These are phyloP conservation scores for Aspergillus nanangensis DNA, from an alignment of 495 filamentous ascomycete species.

Conservation along the genomic window DNA sequence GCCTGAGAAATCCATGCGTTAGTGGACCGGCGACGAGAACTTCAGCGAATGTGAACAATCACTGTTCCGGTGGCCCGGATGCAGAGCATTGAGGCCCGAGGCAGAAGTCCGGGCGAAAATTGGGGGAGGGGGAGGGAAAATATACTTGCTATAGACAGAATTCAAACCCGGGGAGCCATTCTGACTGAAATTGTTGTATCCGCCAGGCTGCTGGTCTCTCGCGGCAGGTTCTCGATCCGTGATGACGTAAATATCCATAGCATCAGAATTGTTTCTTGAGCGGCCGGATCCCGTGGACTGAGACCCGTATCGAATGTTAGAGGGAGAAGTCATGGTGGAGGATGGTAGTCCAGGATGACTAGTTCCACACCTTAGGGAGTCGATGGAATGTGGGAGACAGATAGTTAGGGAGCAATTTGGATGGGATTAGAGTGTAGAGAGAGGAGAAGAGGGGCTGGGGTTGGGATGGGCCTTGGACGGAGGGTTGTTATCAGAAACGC, in stretches of 20 bases:
- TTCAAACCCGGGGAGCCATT: slow-evolving; percentile 27
- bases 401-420: too few species aligned
- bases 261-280: slow-evolving; percentile 37
- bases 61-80: background rate
- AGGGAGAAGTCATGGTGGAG: slow-evolving; percentile 14
- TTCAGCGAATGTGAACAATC: background rate
- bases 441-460: slow-evolving; percentile 2
- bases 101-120: too few species aligned
- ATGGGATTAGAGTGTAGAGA: background rate
- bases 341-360: slow-evolving; percentile 12
- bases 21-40: slow-evolving; percentile 8
- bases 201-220: slow-evolving; percentile 16
- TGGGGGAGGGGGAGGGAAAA: slow-evolving; percentile 16
- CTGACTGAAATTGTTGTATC: slow-evolving; percentile 23
- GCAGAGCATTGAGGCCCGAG: background rate
- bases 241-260: slow-evolving; percentile 40
- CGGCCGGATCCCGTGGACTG: slow-evolving; percentile 23
- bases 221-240: slow-evolving; percentile 29
- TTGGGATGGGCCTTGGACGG: too few species aligned
- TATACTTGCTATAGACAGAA: slow-evolving; percentile 30
- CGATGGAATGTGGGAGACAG: background rate
- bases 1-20: slow-evolving; percentile 12
- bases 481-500: slow-evolving; percentile 1
- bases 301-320: slow-evolving; percentile 24
- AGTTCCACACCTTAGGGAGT: slow-evolving; percentile 12